Conservation (phyloP, 106 monocot species). For the Narthecium ossifragum region DNA sequence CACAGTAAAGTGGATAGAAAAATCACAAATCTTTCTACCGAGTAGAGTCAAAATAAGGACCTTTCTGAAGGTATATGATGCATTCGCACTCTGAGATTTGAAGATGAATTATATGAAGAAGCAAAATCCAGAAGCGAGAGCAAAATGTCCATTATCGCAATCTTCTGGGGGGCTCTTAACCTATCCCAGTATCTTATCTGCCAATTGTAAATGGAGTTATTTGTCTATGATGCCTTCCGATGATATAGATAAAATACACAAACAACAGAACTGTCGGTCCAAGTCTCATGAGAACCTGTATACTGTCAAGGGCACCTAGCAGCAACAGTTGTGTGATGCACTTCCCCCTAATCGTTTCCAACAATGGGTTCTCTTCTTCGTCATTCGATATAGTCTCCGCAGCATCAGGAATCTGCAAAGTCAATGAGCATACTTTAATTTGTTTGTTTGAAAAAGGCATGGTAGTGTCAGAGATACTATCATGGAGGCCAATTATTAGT, state of each 20-base stretch:
- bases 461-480: too few relatives aligned
- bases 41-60: too few relatives aligned
- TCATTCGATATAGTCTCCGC: constrained; percentile 39
- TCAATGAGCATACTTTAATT: too few relatives aligned
- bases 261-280: too few relatives aligned
- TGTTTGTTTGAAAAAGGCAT: too few relatives aligned
- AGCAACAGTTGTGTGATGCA: constrained; percentile 88
- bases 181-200: constrained; percentile 86
- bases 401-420: constrained; percentile 36
- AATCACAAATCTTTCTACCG: neutral
- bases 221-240: neutral
- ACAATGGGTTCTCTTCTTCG: constrained; percentile 60
- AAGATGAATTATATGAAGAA: constrained; percentile 84
- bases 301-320: constrained; percentile 74
- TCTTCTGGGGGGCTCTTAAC: constrained; percentile 71
- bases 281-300: too few relatives aligned
- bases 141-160: constrained; percentile 84
- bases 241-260: too few relatives aligned
- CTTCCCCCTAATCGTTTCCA: constrained; percentile 82
- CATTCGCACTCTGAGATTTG: constrained; percentile 80
- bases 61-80: constrained; percentile 72
- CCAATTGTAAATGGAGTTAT: neutral
- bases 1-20: neutral
- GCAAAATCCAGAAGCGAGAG: constrained; percentile 88
- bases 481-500: too few relatives aligned